Base-by-base conservation (phyloP, 768 basidiomycete genomes). In the Lentinula edodes region DNA sequence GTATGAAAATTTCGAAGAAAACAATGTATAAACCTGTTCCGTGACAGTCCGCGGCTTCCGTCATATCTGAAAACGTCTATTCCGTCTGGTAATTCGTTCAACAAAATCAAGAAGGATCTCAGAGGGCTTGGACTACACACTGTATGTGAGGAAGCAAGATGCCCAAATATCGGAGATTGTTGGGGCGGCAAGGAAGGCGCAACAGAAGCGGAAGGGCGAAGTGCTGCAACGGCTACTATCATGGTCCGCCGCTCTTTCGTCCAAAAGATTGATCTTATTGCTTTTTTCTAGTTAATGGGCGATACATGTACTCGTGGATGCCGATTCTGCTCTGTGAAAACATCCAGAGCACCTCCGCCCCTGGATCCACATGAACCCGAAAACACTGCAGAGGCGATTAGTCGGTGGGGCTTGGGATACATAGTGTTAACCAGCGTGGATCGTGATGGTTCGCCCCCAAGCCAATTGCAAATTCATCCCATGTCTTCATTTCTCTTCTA, bases 91-190 rank as follows among this genome's bases (percentile, higher is more conserved):
- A 78, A 80, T 10, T 93, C 95, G 2, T 99, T 89, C 73, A 88
- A 84, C 65, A 92, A 86, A 69, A 98, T 99, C 65, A 98, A 96
- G 83, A 91, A 89, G 66, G 97, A 99, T 73, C 80, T 99, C 13
- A 81, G 97, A 57, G 96, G 95, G 1, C 82, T 99, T 2, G 85
- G 85, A 7, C 78, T 99, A 52, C 94, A 97, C 69, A 99, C 97
- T 0, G 97, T 99, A 2, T 99, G 97, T 69, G 97, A 99, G 74
- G 97, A 99, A 72, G 97, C 97, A 39, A 83, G 95, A 64, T 99
- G 97, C 78, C 97, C 97, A 0, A 99, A 99, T 69, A 98, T 99
- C 60, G 97, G 96, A n/a, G 96, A 98, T 69, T 99, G 97, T 69
- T 99, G 97, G 97, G 94, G 97, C 45, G 95, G 95, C 8, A 88